phyloP scores from a whole-genome alignment of 805 yeast species.

The Yamadazyma laniorum region DNA sequence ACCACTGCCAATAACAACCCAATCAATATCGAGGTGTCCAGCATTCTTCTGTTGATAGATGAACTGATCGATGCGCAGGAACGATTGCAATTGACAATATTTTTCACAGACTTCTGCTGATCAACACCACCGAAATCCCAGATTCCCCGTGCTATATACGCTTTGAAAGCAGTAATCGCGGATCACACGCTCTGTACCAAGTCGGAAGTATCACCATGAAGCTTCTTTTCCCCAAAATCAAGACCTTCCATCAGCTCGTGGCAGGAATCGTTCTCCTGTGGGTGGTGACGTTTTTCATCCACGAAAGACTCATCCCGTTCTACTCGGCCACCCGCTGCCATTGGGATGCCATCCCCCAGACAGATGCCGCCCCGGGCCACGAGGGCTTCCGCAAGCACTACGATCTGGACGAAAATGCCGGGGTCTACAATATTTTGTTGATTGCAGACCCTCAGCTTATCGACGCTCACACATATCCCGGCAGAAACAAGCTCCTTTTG shows the following conservation, averaged over 20 bases:
- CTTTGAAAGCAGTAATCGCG: too few relatives aligned
- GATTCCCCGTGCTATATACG: too few relatives aligned
- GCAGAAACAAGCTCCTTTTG: slow-evolving; percentile 30
- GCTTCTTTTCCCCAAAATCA: slow-evolving; percentile 15
- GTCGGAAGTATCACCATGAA: not conserved
- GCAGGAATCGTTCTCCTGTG: slow-evolving; percentile 23
- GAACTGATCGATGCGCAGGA: too few relatives aligned
- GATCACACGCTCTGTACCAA: too few relatives aligned
- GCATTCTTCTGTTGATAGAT: too few relatives aligned
- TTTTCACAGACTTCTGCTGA: too few relatives aligned
- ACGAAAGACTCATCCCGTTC: slow-evolving; percentile 33
- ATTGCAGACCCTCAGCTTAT: slow-evolving; percentile 47
- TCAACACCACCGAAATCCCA: too few relatives aligned
- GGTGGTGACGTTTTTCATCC: slow-evolving; percentile 29
- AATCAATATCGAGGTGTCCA: slow-evolving; percentile 12
- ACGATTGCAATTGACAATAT: too few relatives aligned
- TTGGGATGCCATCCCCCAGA: slow-evolving; percentile 28
- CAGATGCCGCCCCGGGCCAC: slow-evolving; percentile 7
- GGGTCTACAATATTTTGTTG: slow-evolving; percentile 28
- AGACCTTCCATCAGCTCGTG: slow-evolving; percentile 28
- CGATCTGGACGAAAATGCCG: not conserved
- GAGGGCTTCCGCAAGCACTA: not conserved
- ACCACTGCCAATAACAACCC: slow-evolving; percentile 21
- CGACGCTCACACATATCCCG: slow-evolving; percentile 45
- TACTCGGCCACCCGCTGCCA: slow-evolving; percentile 25